Evolutionary conservation across 129 eudicot genomes (phyloP).

Genomic region (Erigeron canadensis): DNA sequence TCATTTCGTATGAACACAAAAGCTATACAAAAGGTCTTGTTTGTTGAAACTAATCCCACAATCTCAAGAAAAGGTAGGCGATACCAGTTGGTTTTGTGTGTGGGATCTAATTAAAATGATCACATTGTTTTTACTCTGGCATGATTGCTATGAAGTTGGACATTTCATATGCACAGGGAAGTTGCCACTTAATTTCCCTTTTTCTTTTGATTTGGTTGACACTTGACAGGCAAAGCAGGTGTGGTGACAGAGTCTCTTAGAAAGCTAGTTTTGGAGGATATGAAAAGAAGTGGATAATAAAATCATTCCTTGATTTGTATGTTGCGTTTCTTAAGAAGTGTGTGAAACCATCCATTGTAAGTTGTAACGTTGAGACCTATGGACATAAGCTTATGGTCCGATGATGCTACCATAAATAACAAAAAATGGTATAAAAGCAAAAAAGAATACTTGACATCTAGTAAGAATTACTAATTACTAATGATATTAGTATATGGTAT

Average conservation of each 20-base stretch:
- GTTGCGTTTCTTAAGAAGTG: too few species aligned
- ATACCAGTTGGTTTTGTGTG: not conserved
- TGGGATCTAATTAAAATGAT: too few species aligned
- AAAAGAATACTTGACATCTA: too few species aligned
- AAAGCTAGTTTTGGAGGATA: constrained; percentile 68
- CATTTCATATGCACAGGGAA: not conserved
- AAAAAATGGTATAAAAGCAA: too few species aligned
- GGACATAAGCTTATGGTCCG: too few species aligned
- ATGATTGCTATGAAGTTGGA: not conserved
- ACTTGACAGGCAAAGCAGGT: constrained; percentile 85
- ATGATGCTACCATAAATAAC: too few species aligned
- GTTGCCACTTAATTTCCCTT: not conserved
- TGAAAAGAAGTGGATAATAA: constrained; percentile 39
- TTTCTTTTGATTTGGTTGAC: not conserved
- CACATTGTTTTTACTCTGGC: too few species aligned
- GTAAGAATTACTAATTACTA: too few species aligned
- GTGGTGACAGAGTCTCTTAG: constrained; percentile 72
- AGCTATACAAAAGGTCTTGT: not conserved
- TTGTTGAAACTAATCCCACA: not conserved
- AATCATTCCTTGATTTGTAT: too few species aligned
- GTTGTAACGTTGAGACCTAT: too few species aligned
- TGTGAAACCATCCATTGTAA: too few species aligned
- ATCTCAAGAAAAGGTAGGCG: not conserved
- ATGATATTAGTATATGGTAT: too few species aligned
- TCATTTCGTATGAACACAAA: not conserved